These are phyloP conservation scores for Fusarium phyllophilum DNA, from an alignment of 2,329 filamentous ascomycete genomes.

Conservation along the genomic window DNA sequence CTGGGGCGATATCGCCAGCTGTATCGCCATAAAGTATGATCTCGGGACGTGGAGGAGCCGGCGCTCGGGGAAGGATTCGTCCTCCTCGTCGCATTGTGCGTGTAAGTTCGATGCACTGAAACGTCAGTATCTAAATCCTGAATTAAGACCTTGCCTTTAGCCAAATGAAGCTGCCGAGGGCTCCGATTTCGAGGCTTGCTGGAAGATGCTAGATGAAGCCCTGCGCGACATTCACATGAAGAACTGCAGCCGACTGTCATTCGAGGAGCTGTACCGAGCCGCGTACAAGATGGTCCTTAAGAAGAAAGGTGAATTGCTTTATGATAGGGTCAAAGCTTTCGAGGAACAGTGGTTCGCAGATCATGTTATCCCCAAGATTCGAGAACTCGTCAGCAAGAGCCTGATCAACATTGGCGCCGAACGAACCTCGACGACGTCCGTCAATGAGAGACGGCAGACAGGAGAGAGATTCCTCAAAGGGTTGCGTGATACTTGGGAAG, in stretches of 20 bases:
- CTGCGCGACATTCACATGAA: slow-evolving; percentile 90
- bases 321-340: slow-evolving; percentile 81
- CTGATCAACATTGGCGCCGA: slow-evolving; percentile 71
- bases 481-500: slow-evolving; percentile 82
- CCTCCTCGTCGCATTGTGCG: slow-evolving; percentile 56
- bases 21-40: slow-evolving; percentile 53
- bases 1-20: slow-evolving; percentile 13
- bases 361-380: slow-evolving; percentile 77
- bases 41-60: slow-evolving; percentile 59
- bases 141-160: slow-evolving; percentile 44
- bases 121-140: neutral
- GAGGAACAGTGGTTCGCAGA: slow-evolving; percentile 83
- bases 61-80: slow-evolving; percentile 54
- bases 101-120: slow-evolving; percentile 48
- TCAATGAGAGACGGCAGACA: slow-evolving; percentile 79
- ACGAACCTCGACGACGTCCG: slow-evolving; percentile 67
- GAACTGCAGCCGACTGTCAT: slow-evolving; percentile 88
- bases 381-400: slow-evolving; percentile 74
- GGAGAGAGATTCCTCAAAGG: slow-evolving; percentile 85
- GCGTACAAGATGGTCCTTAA: slow-evolving; percentile 94
- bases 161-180: slow-evolving; percentile 60
- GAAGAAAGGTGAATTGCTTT: slow-evolving; percentile 85
- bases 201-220: slow-evolving; percentile 79
- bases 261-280: slow-evolving; percentile 93
- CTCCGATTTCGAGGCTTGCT: slow-evolving; percentile 86